Evolutionary conservation across 106 monocot species (phyloP), one percentile per base, ranked within the genome.

Genomic region (Triglochin maritima): DNA sequence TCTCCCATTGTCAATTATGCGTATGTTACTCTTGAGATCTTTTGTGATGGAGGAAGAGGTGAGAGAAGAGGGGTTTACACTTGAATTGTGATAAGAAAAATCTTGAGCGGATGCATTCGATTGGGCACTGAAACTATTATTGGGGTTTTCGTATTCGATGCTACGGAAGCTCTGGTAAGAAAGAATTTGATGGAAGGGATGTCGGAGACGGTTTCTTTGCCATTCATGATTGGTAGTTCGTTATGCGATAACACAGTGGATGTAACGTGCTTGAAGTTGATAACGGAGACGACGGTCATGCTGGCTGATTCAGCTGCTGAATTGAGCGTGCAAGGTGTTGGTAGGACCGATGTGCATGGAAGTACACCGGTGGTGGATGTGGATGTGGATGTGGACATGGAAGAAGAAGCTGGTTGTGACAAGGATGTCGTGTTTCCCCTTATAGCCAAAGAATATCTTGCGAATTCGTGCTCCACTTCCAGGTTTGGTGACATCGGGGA

Each of bases 101-200:
- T 9, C 2, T 55, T 9, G 14, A 55, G 55, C 29, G 29, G 29
- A 29, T 29, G 29, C 29, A 1, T 29, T 29, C 29, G 29, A 29
- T 29, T 29, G 29, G 29, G 29, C 1, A 29, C 29, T 29, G 1
- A 29, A 29, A 29, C 29, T 29, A 29, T 29, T 29, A 29, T 29
- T 29, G 29, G 29, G 29, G 29, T 29, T 29, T 1, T 29, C 29
- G 29, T 29, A 29, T 29, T 29, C 29, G 29, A 29, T 29, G 29
- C 29, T 29, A 29, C 29, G 60, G 17, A 9, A 51, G 11, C 45
- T 66, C 58, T 29, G 46, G 60, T 49, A 44, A 43, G 48, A 59
- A 46, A 52, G 70, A 29, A 60, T 47, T 65, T 69, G 71, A 83
- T 81, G 81, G 81, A 79, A 72, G 73, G 75, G 66, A 69, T 69